These are phyloP conservation scores for Fraxinus xanthoxyloides DNA, from an alignment of 305 asterid species.

Conservation along the genomic window DNA sequence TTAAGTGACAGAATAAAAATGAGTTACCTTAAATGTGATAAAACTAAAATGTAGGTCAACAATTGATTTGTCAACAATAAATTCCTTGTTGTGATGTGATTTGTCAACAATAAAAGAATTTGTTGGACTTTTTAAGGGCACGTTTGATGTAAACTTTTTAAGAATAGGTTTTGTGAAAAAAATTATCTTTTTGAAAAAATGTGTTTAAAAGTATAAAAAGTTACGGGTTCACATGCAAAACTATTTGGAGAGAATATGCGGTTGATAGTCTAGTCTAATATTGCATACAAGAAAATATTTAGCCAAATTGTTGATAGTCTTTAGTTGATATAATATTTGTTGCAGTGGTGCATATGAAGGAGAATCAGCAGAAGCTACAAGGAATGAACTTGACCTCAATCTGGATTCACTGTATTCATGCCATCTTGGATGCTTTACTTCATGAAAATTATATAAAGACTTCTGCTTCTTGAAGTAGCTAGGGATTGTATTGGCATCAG, in stretches of 20 bases:
- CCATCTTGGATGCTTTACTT: slow-evolving; percentile 74
- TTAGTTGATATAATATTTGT: neutral
- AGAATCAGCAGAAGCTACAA: slow-evolving; percentile 37
- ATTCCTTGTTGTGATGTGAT: too few relatives aligned
- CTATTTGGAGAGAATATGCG: too few relatives aligned
- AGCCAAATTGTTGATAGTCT: neutral
- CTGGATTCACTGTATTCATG: slow-evolving; percentile 75
- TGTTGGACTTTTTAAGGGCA: too few relatives aligned
- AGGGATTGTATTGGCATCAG: neutral
- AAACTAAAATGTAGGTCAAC: too few relatives aligned
- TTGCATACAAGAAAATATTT: neutral
- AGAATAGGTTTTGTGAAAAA: too few relatives aligned
- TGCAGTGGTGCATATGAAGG: slow-evolving; percentile 45
- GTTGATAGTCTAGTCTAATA: too few relatives aligned
- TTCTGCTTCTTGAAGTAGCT: neutral
- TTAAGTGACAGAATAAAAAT: too few relatives aligned
- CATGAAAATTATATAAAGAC: slow-evolving; percentile 9
- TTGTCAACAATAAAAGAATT: too few relatives aligned
- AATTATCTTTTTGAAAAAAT: too few relatives aligned
- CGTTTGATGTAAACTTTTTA: too few relatives aligned
- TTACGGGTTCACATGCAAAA: neutral
- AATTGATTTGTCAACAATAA: too few relatives aligned
- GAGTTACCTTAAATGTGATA: too few relatives aligned
- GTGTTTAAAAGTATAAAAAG: neutral
- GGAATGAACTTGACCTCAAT: slow-evolving; percentile 67